A percentile compares a stretch with the other conserved stretches of the same genome.
These are phyloP conservation scores for Alloteropsis angusta DNA, from an alignment of 202 grass and related monocot species.

Conservation along the genomic window DNA sequence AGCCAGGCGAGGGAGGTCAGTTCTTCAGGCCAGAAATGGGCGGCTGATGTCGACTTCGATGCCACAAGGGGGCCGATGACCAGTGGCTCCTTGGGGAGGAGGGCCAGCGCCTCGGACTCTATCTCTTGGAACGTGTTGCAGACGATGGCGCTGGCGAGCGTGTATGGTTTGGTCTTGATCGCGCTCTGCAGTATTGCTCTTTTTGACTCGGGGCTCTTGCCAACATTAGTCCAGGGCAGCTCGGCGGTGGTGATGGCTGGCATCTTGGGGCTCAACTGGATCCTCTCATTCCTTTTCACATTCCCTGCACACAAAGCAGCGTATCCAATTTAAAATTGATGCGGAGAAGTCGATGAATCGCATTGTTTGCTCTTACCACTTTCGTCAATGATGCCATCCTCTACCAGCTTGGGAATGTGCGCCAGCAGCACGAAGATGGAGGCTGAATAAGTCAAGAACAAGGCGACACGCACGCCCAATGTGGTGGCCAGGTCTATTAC, in stretches of 20 bases:
- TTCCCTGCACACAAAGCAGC: neutral
- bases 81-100: slow-evolving; percentile 16
- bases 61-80: slow-evolving; percentile 36
- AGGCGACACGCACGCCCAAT: slow-evolving; percentile 16
- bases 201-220: neutral
- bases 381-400: slow-evolving; percentile 25
- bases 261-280: slow-evolving; percentile 32
- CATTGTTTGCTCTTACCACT: neutral
- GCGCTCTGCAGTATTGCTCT: slow-evolving; percentile 16
- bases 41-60: neutral
- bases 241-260: neutral
- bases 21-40: slow-evolving; percentile 49
- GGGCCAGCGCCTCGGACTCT: slow-evolving; percentile 21
- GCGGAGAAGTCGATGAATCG: neutral
- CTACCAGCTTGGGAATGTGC: slow-evolving; percentile 12
- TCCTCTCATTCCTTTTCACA: slow-evolving; percentile 4
- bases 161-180: neutral
- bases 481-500: neutral
- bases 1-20: slow-evolving; percentile 31
- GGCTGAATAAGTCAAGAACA: slow-evolving; percentile 1
- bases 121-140: slow-evolving; percentile 59
- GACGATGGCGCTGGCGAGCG: slow-evolving; percentile 27
- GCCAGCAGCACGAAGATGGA: neutral
- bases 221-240: slow-evolving; percentile 20
- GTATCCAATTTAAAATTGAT: neutral